Percentiles rank a stretch among this genome's conserved stretches.
Evolutionary conservation across 2,329 filamentous ascomycete genomes (phyloP).

Genomic region (Epichloe amarillans): DNA sequence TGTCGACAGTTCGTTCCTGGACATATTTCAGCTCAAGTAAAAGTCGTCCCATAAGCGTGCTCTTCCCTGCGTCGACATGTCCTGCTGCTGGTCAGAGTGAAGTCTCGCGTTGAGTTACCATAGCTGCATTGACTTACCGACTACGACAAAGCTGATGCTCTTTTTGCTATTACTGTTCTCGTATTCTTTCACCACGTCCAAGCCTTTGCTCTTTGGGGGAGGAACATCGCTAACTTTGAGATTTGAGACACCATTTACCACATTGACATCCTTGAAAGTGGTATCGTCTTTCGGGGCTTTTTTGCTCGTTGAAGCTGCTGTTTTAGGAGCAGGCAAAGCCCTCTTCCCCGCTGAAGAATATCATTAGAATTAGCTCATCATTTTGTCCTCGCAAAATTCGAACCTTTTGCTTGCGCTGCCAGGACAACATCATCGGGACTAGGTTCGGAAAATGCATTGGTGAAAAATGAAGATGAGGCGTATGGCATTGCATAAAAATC

Average conservation of each 20-base stretch:
- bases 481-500: conserved; percentile 34
- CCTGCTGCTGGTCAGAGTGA: conserved; percentile 32
- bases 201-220: conserved; percentile 58
- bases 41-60: conserved; percentile 91
- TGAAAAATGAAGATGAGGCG: conserved; percentile 33
- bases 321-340: conserved; percentile 23
- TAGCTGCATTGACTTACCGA: conserved; percentile 44
- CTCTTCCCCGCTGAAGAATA: conserved; percentile 38
- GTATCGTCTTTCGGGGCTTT: conserved; percentile 25
- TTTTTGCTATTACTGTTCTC: conserved; percentile 69
- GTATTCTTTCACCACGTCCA: conserved; percentile 75
- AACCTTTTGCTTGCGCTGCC: conserved; percentile 80
- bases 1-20: conserved; percentile 77
- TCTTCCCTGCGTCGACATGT: conserved; percentile 95
- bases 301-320: conserved; percentile 16
- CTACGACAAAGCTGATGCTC: conserved; percentile 80
- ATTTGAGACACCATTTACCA: conserved; percentile 18
- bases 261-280: conserved; percentile 12
- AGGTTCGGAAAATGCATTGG: conserved; percentile 63
- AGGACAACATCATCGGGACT: conserved; percentile 87
- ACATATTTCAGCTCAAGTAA: conserved; percentile 80
- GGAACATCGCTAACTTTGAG: conserved; percentile 38
- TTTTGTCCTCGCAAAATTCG: conserved; percentile 41
- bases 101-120: not conserved
- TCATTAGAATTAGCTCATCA: conserved; percentile 40